Percentiles rank a stretch among this genome's conserved stretches.
These are phyloP conservation scores for Phialophora macrospora DNA, from an alignment of 2,329 filamentous ascomycete species.

Conservation along the genomic window DNA sequence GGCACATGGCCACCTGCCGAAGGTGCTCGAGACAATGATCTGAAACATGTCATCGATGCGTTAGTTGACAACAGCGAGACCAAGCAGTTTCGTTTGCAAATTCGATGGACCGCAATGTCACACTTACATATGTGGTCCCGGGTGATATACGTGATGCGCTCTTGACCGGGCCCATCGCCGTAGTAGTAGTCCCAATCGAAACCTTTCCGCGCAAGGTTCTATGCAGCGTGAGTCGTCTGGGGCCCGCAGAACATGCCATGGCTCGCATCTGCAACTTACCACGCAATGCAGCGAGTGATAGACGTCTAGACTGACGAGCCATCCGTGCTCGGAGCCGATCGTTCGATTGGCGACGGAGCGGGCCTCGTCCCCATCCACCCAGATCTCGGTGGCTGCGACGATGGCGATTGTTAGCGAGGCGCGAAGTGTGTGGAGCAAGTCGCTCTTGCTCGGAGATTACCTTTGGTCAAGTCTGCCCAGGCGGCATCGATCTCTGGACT, in stretches of 20 bases:
- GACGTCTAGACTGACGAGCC: slow-evolving; percentile 3
- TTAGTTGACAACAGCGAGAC: no score
- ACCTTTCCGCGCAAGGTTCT: neutral
- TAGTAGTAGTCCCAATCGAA: slow-evolving; percentile 5
- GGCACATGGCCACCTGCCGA: neutral
- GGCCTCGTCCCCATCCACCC: neutral
- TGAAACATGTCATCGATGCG: neutral
- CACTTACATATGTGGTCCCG: slow-evolving; percentile 1
- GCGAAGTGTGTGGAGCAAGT: no score
- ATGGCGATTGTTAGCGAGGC: no score
- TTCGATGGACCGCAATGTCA: neutral
- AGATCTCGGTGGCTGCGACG: neutral
- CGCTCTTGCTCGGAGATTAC: neutral
- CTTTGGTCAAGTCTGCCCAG: neutral
- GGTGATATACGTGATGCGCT: neutral
- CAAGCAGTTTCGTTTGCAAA: no score
- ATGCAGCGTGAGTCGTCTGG: neutral
- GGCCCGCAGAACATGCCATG: neutral
- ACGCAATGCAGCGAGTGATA: neutral
- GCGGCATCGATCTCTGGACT: neutral
- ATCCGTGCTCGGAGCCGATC: neutral
- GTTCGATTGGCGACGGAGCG: neutral
- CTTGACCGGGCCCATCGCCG: neutral
- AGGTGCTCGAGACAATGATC: slow-evolving; percentile 4
- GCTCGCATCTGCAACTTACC: neutral